phyloP scores from a whole-genome alignment of 306 rosid species.

The Rosa chinensis region DNA sequence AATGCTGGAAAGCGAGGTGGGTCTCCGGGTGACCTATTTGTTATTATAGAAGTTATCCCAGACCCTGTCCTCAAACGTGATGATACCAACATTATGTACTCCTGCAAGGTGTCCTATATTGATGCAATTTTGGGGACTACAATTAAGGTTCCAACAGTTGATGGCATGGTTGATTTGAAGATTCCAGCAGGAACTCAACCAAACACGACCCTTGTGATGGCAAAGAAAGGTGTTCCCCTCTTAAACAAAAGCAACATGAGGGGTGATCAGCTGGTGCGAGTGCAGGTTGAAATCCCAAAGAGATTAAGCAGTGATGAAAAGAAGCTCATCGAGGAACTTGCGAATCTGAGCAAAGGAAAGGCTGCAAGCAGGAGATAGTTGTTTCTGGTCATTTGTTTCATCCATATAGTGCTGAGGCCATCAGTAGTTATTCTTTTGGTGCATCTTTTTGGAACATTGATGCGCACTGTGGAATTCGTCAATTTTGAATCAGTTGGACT shows the following conservation, averaged over 20 bases:
- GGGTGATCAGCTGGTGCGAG: constrained; percentile 95
- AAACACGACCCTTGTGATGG: constrained; percentile 91
- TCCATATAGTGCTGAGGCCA: neutral
- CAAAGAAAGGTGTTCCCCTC: constrained; percentile 90
- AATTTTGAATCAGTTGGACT: constrained; percentile 12
- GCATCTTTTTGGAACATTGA: constrained; percentile 33
- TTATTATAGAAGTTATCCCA: constrained; percentile 80
- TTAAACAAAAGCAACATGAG: constrained; percentile 85
- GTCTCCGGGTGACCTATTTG: constrained; percentile 88
- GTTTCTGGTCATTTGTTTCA: constrained; percentile 6
- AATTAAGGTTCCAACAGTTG: constrained; percentile 88
- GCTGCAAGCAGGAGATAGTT: constrained; percentile 51
- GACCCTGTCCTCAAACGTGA: constrained; percentile 93
- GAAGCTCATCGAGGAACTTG: constrained; percentile 85
- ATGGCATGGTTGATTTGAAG: constrained; percentile 77
- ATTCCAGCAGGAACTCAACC: constrained; percentile 88
- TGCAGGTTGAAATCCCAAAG: constrained; percentile 97
- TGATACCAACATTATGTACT: constrained; percentile 84
- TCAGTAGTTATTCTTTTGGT: constrained; percentile 7
- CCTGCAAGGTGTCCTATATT: constrained; percentile 80
- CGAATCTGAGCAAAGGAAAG: constrained; percentile 91
- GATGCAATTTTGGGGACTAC: constrained; percentile 93
- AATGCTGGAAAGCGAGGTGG: constrained; percentile 93
- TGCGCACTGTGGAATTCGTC: constrained; percentile 25
- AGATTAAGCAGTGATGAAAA: constrained; percentile 72